Evolutionary conservation across 768 basidiomycete genomes (phyloP).

Genomic region (Kwoniella botswanensis): DNA sequence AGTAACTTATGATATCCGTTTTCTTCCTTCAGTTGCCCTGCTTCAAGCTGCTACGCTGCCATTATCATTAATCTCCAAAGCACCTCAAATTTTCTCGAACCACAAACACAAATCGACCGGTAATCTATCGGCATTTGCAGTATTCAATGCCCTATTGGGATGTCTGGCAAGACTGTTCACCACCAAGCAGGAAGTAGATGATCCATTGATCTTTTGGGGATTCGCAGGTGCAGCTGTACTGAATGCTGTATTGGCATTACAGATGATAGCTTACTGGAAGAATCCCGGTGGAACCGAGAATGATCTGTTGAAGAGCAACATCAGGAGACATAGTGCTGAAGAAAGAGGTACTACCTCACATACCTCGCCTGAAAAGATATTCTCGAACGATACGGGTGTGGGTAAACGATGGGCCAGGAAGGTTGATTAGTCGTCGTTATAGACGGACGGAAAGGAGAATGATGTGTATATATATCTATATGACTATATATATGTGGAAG

Average conservation of each 20-base stretch:
- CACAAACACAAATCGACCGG: conserved; percentile 77
- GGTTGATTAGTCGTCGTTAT: conserved; percentile 35
- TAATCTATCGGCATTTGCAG: conserved; percentile 91
- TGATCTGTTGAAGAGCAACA: conserved; percentile 7
- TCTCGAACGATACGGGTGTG: conserved; percentile 6
- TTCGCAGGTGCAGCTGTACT: conserved; percentile 81
- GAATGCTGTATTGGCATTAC: conserved; percentile 80
- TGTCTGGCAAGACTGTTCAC: conserved; percentile 93
- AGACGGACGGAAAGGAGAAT: background rate
- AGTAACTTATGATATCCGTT: background rate
- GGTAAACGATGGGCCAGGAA: conserved; percentile 42
- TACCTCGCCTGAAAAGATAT: conserved; percentile 13
- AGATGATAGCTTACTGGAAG: conserved; percentile 72
- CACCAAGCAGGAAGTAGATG: conserved; percentile 85
- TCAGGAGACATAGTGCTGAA: conserved; percentile 27
- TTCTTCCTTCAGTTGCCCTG: conserved; percentile 62
- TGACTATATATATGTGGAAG: background rate
- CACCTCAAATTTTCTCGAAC: conserved; percentile 91
- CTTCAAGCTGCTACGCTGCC: conserved; percentile 88
- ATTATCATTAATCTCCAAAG: conserved; percentile 85
- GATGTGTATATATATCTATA: background rate
- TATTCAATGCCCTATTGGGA: conserved; percentile 82
- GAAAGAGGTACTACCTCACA: conserved; percentile 4
- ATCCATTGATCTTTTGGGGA: conserved; percentile 76
- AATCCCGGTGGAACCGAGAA: conserved; percentile 24